Conservation (phyloP, 1,284 basidiomycete species). For the Tranzscheliella williamsii region DNA sequence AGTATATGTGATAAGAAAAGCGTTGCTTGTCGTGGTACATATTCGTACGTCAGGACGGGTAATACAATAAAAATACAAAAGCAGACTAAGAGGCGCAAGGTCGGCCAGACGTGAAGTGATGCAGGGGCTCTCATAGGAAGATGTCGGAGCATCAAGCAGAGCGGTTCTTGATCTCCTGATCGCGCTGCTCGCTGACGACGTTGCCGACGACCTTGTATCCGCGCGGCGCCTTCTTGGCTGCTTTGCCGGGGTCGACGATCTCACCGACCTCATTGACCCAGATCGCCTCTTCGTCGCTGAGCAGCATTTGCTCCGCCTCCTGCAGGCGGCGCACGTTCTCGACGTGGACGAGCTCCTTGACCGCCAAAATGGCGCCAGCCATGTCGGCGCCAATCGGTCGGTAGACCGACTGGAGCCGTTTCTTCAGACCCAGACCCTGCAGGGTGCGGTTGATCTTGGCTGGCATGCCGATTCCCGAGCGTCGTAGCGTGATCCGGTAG, state of each 20-base stretch:
- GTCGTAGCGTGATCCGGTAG: slow-evolving; percentile 79
- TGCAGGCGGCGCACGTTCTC: slow-evolving; percentile 69
- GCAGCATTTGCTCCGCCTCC: slow-evolving; percentile 34
- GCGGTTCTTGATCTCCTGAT: slow-evolving; percentile 38
- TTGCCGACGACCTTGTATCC: slow-evolving; percentile 58
- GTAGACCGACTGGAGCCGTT: slow-evolving; percentile 79
- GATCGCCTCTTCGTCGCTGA: slow-evolving; percentile 40
- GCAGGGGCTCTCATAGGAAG: too few species aligned
- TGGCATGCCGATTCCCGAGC: slow-evolving; percentile 79
- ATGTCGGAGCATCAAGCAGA: too few species aligned
- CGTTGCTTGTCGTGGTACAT: too few species aligned
- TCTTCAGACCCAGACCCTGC: slow-evolving; percentile 74
- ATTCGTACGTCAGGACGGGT: too few species aligned
- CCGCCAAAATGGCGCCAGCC: slow-evolving; percentile 77
- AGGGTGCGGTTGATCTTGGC: slow-evolving; percentile 73
- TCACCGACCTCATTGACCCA: slow-evolving; percentile 57
- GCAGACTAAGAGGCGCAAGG: too few species aligned
- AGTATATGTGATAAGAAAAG: too few species aligned
- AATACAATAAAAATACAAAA: too few species aligned
- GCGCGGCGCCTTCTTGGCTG: slow-evolving; percentile 52
- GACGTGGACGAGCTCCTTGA: slow-evolving; percentile 85
- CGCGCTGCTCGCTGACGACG: slow-evolving; percentile 48
- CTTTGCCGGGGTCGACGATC: slow-evolving; percentile 56
- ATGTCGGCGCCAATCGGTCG: slow-evolving; percentile 72
- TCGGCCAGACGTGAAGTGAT: too few species aligned